A percentile compares a stretch with the other conserved stretches of the same genome.
phyloP scores from a whole-genome alignment of 1,139 yeast genomes.

The Suhomyces maxii region DNA sequence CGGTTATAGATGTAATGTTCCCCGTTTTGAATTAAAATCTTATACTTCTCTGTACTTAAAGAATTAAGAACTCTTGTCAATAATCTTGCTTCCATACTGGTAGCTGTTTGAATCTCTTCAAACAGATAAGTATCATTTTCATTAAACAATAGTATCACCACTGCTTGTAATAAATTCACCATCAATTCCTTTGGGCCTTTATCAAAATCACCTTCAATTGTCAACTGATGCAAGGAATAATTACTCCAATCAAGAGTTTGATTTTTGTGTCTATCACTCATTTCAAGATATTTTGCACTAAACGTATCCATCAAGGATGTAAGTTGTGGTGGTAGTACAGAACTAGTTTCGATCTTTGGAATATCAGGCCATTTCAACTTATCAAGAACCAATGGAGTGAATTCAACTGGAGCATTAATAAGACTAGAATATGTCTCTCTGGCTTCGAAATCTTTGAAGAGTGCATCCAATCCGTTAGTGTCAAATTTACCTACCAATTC shows the following conservation, averaged over 20 bases:
- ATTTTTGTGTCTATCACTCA: conserved; percentile 15
- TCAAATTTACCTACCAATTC: conserved; percentile 27
- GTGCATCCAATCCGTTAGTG: conserved; percentile 27
- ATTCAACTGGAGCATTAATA: conserved; percentile 20
- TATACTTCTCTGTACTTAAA: conserved; percentile 30
- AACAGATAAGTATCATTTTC: conserved; percentile 19
- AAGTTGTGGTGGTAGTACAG: conserved; percentile 12
- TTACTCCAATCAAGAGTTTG: conserved; percentile 25
- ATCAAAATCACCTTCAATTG: conserved; percentile 28
- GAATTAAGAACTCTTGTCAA: conserved; percentile 31
- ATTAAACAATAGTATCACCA: conserved; percentile 33
- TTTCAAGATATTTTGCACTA: conserved; percentile 11
- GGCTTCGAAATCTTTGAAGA: conserved; percentile 38
- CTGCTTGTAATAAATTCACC: conserved; percentile 42
- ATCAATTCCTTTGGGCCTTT: conserved; percentile 35
- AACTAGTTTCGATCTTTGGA: conserved; percentile 27
- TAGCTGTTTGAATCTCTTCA: conserved; percentile 20
- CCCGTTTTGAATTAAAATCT: conserved; percentile 19
- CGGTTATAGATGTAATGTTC: conserved; percentile 23
- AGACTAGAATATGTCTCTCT: conserved; percentile 17
- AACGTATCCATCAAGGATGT: conserved; percentile 13
- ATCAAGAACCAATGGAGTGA: conserved; percentile 36
- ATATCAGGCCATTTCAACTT: conserved; percentile 45
- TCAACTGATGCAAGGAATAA: conserved; percentile 35
- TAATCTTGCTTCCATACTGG: conserved; percentile 29